Conservation (phyloP, 2,329 filamentous ascomycete genomes). For the Volutella citrinella region DNA sequence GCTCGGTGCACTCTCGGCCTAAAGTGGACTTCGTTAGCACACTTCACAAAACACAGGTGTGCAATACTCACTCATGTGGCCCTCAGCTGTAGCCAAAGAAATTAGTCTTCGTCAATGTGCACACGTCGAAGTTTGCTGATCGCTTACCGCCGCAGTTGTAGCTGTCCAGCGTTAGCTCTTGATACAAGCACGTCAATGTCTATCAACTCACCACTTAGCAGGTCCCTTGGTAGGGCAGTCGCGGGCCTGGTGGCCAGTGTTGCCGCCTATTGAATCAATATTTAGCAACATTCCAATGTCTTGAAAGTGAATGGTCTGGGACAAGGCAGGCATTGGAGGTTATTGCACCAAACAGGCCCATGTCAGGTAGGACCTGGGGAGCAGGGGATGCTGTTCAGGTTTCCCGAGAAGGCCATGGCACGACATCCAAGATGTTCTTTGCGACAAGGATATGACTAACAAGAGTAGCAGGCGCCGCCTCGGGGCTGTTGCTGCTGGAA, state of each 20-base stretch:
- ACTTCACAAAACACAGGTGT: background rate
- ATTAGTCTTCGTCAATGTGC: conserved; percentile 19
- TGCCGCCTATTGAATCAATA: conserved; percentile 56
- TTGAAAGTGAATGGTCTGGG: too few relatives aligned
- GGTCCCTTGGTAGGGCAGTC: conserved; percentile 83
- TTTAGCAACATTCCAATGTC: too few relatives aligned
- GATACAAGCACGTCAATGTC: background rate
- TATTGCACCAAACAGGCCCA: too few relatives aligned
- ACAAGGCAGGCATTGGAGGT: too few relatives aligned
- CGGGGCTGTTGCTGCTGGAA: conserved; percentile 15
- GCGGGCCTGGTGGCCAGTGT: conserved; percentile 73
- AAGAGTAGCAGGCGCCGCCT: conserved; percentile 51
- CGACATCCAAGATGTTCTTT: too few relatives aligned
- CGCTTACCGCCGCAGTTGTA: conserved; percentile 76
- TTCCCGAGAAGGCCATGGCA: too few relatives aligned
- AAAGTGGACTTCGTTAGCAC: conserved; percentile 14
- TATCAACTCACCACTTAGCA: conserved; percentile 66
- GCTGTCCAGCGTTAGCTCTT: too few relatives aligned
- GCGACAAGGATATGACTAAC: too few relatives aligned
- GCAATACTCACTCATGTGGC: conserved; percentile 73
- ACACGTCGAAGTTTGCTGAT: background rate
- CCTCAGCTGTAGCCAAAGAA: conserved; percentile 45
- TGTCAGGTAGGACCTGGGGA: too few relatives aligned
- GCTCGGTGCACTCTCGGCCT: conserved; percentile 88
- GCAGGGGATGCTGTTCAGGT: too few relatives aligned